Percentiles rank a stretch among this genome's conserved stretches.
These are phyloP conservation scores for Eutypa lata DNA, from an alignment of 2,329 filamentous ascomycete genomes.

Conservation along the genomic window DNA sequence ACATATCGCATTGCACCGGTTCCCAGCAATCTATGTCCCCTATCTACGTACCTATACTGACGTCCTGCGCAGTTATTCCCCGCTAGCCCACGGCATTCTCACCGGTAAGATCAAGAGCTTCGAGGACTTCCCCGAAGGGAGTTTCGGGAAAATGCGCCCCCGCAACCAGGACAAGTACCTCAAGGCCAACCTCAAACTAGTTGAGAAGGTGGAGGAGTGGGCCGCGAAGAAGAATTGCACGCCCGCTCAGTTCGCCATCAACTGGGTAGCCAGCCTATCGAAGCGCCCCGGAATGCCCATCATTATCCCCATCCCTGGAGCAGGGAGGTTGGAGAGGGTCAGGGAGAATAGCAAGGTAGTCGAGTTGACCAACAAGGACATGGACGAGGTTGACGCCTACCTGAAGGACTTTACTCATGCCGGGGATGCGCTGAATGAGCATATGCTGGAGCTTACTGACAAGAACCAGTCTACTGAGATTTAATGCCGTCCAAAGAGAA, in stretches of 20 bases:
- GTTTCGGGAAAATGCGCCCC: not conserved
- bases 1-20: no score
- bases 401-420: slow-evolving; percentile 28
- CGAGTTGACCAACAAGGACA: slow-evolving; percentile 31
- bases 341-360: slow-evolving; percentile 42
- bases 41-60: not conserved
- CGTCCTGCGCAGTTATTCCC: not conserved
- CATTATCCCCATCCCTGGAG: slow-evolving; percentile 51
- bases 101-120: slow-evolving; percentile 10
- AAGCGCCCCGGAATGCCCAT: slow-evolving; percentile 34
- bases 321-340: slow-evolving; percentile 40
- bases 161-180: slow-evolving; percentile 8
- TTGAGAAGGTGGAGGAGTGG: slow-evolving; percentile 13
- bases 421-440: slow-evolving; percentile 16
- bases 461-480: slow-evolving; percentile 1
- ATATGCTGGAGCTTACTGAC: not conserved
- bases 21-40: no score
- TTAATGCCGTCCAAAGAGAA: not conserved
- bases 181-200: slow-evolving; percentile 10
- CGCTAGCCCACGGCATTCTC: not conserved
- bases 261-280: slow-evolving; percentile 15
- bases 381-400: slow-evolving; percentile 34
- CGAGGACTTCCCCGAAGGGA: slow-evolving; percentile 7
- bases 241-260: slow-evolving; percentile 18
- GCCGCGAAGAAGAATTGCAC: slow-evolving; percentile 16